phyloP scores from a whole-genome alignment of 225 moss, liverwort and hornwort genomes.

The Sphagnum contortum region DNA sequence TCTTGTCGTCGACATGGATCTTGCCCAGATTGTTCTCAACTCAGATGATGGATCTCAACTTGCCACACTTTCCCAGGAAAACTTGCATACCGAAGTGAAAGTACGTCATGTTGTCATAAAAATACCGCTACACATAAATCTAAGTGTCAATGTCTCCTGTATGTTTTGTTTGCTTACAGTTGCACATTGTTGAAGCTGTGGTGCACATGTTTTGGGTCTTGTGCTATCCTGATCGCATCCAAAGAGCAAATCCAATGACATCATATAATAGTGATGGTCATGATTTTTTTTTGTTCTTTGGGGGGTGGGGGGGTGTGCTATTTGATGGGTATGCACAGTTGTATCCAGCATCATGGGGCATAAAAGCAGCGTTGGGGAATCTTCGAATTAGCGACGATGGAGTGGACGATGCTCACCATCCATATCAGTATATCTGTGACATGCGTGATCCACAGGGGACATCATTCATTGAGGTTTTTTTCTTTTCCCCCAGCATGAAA shows the following conservation, averaged over 20 bases:
- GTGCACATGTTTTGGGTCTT: no score
- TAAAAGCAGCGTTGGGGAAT: conserved; percentile 72
- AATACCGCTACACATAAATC: no score
- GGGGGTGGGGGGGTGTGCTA: no score
- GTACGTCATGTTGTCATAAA: conserved; percentile 15
- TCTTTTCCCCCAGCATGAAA: no score
- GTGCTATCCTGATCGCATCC: no score
- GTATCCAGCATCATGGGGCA: conserved; percentile 81
- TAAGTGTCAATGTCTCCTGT: no score
- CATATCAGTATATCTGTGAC: conserved; percentile 82
- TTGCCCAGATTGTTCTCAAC: conserved; percentile 77
- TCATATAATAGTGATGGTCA: no score
- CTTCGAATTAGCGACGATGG: conserved; percentile 75
- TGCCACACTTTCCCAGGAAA: conserved; percentile 67
- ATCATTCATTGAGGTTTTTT: conserved; percentile 70
- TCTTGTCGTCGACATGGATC: conserved; percentile 66
- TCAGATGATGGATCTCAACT: conserved; percentile 77
- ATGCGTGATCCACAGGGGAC: conserved; percentile 82
- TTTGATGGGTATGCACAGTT: conserved; percentile 23
- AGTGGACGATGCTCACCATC: conserved; percentile 56
- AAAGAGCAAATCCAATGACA: no score
- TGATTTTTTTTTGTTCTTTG: no score
- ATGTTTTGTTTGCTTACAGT: no score
- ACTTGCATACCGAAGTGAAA: conserved; percentile 77
- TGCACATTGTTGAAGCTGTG: no score